Percentiles rank a stretch among this genome's conserved stretches.
Evolutionary conservation across 495 filamentous ascomycete genomes (phyloP).

Genomic region (Ramalina intermedia): DNA sequence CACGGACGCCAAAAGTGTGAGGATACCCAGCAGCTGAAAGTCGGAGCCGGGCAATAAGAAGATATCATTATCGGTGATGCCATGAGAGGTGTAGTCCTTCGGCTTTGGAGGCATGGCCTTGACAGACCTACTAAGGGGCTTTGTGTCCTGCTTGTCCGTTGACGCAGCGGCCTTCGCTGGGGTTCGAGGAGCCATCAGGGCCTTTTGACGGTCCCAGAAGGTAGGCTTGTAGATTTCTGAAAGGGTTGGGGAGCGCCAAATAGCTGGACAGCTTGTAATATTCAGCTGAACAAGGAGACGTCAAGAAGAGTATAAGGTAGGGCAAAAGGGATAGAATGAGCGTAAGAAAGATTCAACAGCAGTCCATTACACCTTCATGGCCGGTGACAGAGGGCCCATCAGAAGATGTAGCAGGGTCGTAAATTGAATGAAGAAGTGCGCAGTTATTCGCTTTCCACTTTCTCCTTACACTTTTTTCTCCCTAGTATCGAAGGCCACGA

Average conservation of each 20-base stretch:
- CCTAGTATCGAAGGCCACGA: no score
- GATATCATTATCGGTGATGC: conserved; percentile 37
- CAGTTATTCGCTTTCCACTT: no score
- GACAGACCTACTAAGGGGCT: conserved; percentile 7
- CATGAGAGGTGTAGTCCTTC: conserved; percentile 36
- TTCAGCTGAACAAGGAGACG: neutral
- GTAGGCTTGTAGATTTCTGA: neutral
- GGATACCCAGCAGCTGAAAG: conserved; percentile 54
- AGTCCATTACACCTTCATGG: conserved; percentile 18
- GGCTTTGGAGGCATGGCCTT: conserved; percentile 6
- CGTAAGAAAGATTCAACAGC: conserved; percentile 15
- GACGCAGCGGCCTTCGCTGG: neutral
- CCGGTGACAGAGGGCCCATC: no score
- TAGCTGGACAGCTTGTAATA: no score
- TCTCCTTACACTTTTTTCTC: no score
- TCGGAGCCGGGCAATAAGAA: conserved; percentile 62
- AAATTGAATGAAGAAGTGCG: no score
- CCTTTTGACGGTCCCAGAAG: neutral
- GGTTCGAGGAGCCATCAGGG: conserved; percentile 10
- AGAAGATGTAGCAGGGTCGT: no score
- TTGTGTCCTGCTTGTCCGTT: neutral
- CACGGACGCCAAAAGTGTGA: conserved; percentile 61
- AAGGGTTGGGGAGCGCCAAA: neutral
- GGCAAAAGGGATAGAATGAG: neutral
- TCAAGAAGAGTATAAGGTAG: neutral